These are phyloP conservation scores for Tricholoma saponaceum DNA, from an alignment of 768 basidiomycete species.

Conservation along the genomic window DNA sequence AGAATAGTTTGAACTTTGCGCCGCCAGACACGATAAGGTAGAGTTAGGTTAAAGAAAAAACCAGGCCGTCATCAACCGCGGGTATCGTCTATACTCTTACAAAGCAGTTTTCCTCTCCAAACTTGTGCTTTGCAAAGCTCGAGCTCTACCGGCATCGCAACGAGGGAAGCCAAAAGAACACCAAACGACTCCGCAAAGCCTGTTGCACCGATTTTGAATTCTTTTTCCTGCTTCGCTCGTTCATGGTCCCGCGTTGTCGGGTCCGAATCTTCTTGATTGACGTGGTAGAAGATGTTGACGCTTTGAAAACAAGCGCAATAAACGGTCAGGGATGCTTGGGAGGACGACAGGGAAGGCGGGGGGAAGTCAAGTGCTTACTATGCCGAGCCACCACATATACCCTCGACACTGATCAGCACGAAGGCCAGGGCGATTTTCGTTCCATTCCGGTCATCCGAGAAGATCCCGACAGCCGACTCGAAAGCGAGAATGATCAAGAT, in stretches of 20 bases:
- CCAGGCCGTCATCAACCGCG: neutral
- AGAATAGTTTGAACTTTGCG: too few species aligned
- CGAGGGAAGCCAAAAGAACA: neutral
- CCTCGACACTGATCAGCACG: neutral
- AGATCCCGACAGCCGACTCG: slow-evolving; percentile 58
- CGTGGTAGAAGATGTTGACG: neutral
- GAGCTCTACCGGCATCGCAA: neutral
- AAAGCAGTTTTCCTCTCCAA: neutral
- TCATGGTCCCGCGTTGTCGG: neutral
- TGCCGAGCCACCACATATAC: neutral
- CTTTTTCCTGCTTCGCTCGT: neutral
- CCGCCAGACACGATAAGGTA: neutral
- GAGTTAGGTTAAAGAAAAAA: neutral
- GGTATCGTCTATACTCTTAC: neutral
- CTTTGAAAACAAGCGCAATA: neutral
- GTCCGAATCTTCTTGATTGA: neutral
- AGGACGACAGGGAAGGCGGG: neutral
- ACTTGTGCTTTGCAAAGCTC: neutral
- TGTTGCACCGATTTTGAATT: neutral
- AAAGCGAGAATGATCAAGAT: slow-evolving; percentile 53
- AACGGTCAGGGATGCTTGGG: neutral
- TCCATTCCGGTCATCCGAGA: slow-evolving; percentile 35
- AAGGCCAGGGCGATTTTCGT: slow-evolving; percentile 47
- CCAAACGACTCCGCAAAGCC: neutral
- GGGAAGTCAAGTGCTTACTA: neutral